A percentile compares a stretch with the other conserved stretches of the same genome.
phyloP scores from a whole-genome alignment of 1,284 basidiomycete species.

The Rhodotorula sp. region DNA sequence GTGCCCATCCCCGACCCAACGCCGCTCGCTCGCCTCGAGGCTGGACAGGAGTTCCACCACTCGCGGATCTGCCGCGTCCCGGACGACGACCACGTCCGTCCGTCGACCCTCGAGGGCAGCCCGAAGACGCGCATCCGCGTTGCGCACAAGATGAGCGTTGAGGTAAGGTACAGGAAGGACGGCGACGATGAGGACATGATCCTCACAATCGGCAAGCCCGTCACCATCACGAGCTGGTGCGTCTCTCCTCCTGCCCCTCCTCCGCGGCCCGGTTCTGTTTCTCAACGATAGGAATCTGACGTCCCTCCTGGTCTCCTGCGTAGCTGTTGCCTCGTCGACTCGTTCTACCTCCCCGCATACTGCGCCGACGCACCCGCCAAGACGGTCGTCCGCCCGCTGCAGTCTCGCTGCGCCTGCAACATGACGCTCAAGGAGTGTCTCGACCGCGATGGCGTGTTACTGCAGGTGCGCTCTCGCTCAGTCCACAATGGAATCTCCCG shows the following conservation, averaged over 20 bases:
- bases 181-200: slow-evolving; percentile 13
- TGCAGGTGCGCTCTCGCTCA: slow-evolving; percentile 8
- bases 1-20: slow-evolving; percentile 18
- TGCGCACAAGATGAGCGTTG: slow-evolving; percentile 20
- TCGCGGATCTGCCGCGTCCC: slow-evolving; percentile 30
- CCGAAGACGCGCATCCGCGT: slow-evolving; percentile 32
- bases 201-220: slow-evolving; percentile 27
- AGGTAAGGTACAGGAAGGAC: slow-evolving; percentile 26
- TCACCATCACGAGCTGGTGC: slow-evolving; percentile 30
- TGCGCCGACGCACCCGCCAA: not conserved
- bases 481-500: not conserved
- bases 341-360: slow-evolving; percentile 33
- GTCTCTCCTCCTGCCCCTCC: not conserved
- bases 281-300: no score
- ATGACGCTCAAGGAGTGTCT: slow-evolving; percentile 21
- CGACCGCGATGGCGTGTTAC: slow-evolving; percentile 26
- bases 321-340: slow-evolving; percentile 33
- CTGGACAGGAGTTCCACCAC: slow-evolving; percentile 23
- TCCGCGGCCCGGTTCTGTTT: no score
- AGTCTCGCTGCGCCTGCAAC: slow-evolving; percentile 23
- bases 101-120: slow-evolving; percentile 27
- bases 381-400: slow-evolving; percentile 3
- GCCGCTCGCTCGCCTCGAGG: slow-evolving; percentile 13
- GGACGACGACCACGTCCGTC: slow-evolving; percentile 34
- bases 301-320: not conserved